These are phyloP conservation scores for Huntiella decipiens DNA, from an alignment of 2,329 filamentous ascomycete genomes.

Conservation along the genomic window DNA sequence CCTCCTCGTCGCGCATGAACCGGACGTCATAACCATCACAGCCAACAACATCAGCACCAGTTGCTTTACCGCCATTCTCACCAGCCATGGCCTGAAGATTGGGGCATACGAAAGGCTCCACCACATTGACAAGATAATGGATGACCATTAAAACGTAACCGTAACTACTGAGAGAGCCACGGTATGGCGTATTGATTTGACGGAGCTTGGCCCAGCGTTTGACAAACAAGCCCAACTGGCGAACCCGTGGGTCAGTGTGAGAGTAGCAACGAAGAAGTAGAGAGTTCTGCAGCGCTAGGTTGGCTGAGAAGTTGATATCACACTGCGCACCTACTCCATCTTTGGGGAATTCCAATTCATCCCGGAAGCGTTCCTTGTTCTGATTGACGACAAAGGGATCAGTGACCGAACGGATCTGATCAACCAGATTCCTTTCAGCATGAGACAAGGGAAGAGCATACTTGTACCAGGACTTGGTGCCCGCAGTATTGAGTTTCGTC, in stretches of 20 bases:
- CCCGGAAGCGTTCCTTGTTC: conserved; percentile 28
- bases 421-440: conserved; percentile 19
- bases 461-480: conserved; percentile 10
- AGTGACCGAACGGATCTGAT: conserved; percentile 25
- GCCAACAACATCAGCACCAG: conserved; percentile 22
- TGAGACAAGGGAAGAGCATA: conserved; percentile 21
- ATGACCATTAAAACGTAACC: conserved; percentile 85
- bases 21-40: conserved; percentile 51
- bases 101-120: conserved; percentile 60
- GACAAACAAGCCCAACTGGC: conserved; percentile 63
- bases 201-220: conserved; percentile 81
- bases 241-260: conserved; percentile 57
- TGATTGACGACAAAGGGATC: conserved; percentile 31
- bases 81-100: conserved; percentile 52
- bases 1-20: conserved; percentile 59
- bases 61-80: conserved; percentile 20
- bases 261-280: conserved; percentile 68
- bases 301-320: conserved; percentile 81
- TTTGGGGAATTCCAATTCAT: conserved; percentile 60
- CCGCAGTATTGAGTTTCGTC: conserved; percentile 3
- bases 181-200: conserved; percentile 72
- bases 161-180: conserved; percentile 72
- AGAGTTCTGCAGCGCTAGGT: conserved; percentile 70
- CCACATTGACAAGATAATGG: conserved; percentile 75
- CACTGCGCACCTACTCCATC: conserved; percentile 64